A percentile compares a stretch with the other conserved stretches of the same genome.
Conservation (phyloP, 495 filamentous ascomycete species). For the Podospora appendiculata region DNA sequence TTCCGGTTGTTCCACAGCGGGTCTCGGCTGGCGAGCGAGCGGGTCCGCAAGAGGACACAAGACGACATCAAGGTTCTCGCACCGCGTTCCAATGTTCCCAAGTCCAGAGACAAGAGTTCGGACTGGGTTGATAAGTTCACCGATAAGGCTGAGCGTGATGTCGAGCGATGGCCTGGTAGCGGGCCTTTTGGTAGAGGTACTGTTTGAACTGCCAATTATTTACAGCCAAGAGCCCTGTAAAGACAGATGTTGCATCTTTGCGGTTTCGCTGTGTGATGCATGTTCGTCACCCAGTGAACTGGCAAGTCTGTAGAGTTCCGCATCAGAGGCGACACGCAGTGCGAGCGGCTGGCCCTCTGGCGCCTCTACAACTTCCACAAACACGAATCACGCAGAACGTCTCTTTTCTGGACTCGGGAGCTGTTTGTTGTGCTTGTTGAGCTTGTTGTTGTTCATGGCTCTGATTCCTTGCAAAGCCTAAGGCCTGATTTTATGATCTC, state of each 20-base stretch:
- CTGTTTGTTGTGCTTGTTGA: slow-evolving; percentile 3
- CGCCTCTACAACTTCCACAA: slow-evolving; percentile 11
- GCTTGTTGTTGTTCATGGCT: slow-evolving; percentile 20
- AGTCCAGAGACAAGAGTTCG: neutral
- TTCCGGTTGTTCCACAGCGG: neutral
- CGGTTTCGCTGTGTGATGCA: no score
- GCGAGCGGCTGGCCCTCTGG: neutral
- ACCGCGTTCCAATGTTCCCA: neutral
- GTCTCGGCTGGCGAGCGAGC: neutral
- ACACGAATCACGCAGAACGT: slow-evolving; percentile 14
- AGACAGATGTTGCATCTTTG: no score
- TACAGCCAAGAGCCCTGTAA: no score
- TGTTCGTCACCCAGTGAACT: no score
- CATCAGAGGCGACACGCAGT: no score
- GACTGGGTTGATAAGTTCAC: no score
- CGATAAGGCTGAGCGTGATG: no score
- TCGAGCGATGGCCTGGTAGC: no score
- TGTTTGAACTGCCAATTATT: no score
- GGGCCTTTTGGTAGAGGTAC: no score
- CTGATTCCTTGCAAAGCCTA: slow-evolving; percentile 26
- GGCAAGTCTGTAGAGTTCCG: no score
- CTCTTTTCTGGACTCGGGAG: slow-evolving; percentile 1
- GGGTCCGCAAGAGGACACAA: neutral
- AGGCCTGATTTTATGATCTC: slow-evolving; percentile 31
- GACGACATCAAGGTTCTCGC: neutral